Base-by-base conservation (phyloP, 176 grass and related monocot species). In the Phyllostachys edulis region DNA sequence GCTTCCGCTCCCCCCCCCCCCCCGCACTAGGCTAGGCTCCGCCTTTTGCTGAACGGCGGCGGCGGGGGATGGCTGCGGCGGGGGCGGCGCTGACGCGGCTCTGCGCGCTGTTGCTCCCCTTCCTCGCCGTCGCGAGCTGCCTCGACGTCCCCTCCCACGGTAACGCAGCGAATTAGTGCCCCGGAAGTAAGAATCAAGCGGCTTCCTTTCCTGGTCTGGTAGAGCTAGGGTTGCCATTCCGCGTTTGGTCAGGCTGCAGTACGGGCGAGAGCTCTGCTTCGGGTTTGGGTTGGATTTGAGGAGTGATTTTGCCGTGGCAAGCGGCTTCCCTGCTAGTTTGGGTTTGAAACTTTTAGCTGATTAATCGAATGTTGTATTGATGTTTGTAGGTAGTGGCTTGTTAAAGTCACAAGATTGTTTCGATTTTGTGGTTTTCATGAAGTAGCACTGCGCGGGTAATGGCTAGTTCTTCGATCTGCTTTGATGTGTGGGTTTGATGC, bases 91-190 rank as follows among this genome's bases (percentile, higher is more conserved):
- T 73, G 60, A 12, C 32, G 67, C 67, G 36, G 56, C 60, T 65
- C 7, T 79, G 80, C 45, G 65, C 57, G 18, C 75, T 75, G 47
- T 16, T 85, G 69, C 81, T 89, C 81, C 75, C 70, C 8, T 69
- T 80, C 82, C 50, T 89, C 49, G 70, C 77, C 39, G 39, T 89
- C 21, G 70, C 87, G 5, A 39, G 50, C 69, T 69, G 69, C 69
- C 44, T 69, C 82, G 82, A 81, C 63, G 69, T 4, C 63, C 82
- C 82, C 26, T 85, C 82, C 32, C 77, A 69, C 0, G 77, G 87
- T 89, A 85, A 45, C 63, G 26, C 21, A 50, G 0, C 21, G 9
- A 56, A 59, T 49, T 14, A 50, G 5, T 62, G 40, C 10, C 24
- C 29, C 56, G 23, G 20, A 0, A 60, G 41, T 4, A 15, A 9